Conservation (phyloP, 768 basidiomycete genomes). For the Leccinum fibrillosum region DNA sequence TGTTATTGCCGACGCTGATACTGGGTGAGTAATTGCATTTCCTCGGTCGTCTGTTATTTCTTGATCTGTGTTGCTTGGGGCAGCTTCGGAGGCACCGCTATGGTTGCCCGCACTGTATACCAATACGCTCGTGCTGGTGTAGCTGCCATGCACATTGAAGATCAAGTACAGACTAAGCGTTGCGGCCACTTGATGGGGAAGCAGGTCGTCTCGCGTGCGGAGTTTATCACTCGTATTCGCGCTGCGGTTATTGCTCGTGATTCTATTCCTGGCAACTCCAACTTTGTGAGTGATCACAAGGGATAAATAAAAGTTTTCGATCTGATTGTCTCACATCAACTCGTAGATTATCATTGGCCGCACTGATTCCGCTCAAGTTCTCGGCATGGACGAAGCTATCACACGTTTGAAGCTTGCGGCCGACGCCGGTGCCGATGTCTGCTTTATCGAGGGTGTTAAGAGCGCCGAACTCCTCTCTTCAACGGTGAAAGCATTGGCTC, state of each 20-base stretch:
- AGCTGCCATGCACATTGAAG: conserved; percentile 76
- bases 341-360: conserved; percentile 66
- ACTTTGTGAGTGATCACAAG: conserved; percentile 49
- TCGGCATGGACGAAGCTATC: conserved; percentile 77
- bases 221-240: conserved; percentile 69
- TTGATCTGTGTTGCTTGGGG: neutral
- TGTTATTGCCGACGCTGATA: conserved; percentile 79
- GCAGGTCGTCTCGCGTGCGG: conserved; percentile 77
- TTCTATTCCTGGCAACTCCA: conserved; percentile 68
- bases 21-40: conserved; percentile 44
- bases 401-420: conserved; percentile 64
- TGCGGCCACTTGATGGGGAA: conserved; percentile 81
- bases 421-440: conserved; percentile 73
- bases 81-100: conserved; percentile 70
- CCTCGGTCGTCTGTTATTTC: conserved; percentile 1
- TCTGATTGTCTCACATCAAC: neutral
- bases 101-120: conserved; percentile 72
- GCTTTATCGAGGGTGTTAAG: conserved; percentile 79
- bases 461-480: conserved; percentile 59
- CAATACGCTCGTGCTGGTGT: conserved; percentile 69
- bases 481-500: conserved; percentile 65
- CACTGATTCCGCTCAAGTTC: conserved; percentile 74
- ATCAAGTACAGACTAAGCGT: conserved; percentile 78
- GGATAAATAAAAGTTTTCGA: neutral
- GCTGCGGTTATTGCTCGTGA: conserved; percentile 78